A percentile compares a stretch with the other conserved stretches of the same genome.
Conservation (phyloP, 352 stramenopile species). For the Plasmopara muralis region DNA sequence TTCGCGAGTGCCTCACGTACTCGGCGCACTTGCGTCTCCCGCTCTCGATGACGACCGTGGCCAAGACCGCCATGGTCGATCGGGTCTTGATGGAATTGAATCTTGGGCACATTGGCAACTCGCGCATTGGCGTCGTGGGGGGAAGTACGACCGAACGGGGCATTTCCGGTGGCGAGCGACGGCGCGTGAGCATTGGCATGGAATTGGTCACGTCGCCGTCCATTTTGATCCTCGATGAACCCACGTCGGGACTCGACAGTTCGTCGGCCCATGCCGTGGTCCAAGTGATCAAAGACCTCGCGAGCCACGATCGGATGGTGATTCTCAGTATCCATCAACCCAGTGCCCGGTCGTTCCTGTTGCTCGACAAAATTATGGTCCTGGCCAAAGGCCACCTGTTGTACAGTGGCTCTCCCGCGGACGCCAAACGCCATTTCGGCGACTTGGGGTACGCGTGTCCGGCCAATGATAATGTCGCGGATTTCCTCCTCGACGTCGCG, state of each 20-base stretch:
- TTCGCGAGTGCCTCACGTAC: slow-evolving; percentile 80
- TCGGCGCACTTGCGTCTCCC: slow-evolving; percentile 72
- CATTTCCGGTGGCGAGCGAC: slow-evolving; percentile 90
- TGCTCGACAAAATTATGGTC: slow-evolving; percentile 88
- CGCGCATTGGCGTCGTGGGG: slow-evolving; percentile 41
- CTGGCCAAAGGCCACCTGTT: slow-evolving; percentile 75
- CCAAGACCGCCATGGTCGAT: slow-evolving; percentile 65
- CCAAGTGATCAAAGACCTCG: slow-evolving; percentile 82
- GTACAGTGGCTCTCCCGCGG: slow-evolving; percentile 44
- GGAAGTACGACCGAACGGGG: slow-evolving; percentile 53
- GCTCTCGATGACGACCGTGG: slow-evolving; percentile 32
- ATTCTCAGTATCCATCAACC: slow-evolving; percentile 88
- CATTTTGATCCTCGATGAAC: slow-evolving; percentile 88
- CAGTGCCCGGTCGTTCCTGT: slow-evolving; percentile 83
- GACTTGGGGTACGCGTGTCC: background rate
- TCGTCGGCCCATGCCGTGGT: slow-evolving; percentile 87
- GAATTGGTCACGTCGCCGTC: slow-evolving; percentile 88
- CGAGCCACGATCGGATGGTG: slow-evolving; percentile 72
- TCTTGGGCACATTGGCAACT: slow-evolving; percentile 55
- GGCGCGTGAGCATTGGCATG: slow-evolving; percentile 90
- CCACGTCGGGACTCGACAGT: slow-evolving; percentile 89
- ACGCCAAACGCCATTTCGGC: slow-evolving; percentile 24
- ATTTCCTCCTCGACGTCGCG: background rate
- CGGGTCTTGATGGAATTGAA: slow-evolving; percentile 67
- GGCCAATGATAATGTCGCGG: background rate